Evolutionary conservation across 2,329 filamentous ascomycete genomes (phyloP).

Genomic region (Zarea fungicola): DNA sequence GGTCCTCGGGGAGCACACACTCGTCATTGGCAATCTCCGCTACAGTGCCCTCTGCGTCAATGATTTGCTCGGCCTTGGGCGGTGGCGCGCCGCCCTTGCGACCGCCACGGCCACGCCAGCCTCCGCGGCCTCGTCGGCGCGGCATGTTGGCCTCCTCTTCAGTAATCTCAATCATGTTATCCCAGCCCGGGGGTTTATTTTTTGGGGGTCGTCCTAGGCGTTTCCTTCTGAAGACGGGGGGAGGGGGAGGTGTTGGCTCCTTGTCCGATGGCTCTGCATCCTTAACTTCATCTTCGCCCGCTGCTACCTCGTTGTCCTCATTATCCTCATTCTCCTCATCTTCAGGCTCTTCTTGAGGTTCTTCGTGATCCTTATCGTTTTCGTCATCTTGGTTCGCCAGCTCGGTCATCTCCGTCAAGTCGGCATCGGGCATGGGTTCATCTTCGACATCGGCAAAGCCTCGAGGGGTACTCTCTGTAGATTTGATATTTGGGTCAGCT

Average conservation of each 20-base stretch:
- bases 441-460: slow-evolving; percentile 38
- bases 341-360: slow-evolving; percentile 34
- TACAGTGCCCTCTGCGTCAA: slow-evolving; percentile 91
- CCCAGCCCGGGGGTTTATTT: slow-evolving; percentile 76
- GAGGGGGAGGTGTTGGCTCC: slow-evolving; percentile 51
- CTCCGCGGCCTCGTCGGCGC: slow-evolving; percentile 60
- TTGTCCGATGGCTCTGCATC: slow-evolving; percentile 37
- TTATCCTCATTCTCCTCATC: slow-evolving; percentile 29
- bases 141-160: slow-evolving; percentile 53
- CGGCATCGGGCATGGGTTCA: slow-evolving; percentile 32
- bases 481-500: slow-evolving; percentile 7
- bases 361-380: slow-evolving; percentile 34
- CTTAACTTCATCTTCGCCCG: slow-evolving; percentile 36
- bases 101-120: slow-evolving; percentile 64
- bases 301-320: slow-evolving; percentile 29
- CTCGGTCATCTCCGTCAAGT: slow-evolving; percentile 19
- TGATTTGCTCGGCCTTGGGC: slow-evolving; percentile 73
- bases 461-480: slow-evolving; percentile 37
- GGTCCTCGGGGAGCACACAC: slow-evolving; percentile 79
- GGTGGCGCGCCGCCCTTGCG: slow-evolving; percentile 65
- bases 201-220: slow-evolving; percentile 83
- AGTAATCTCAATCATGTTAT: slow-evolving; percentile 54
- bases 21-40: slow-evolving; percentile 90
- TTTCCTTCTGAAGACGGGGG: slow-evolving; percentile 64
- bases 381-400: slow-evolving; percentile 39